Base-by-base conservation (phyloP, 139 green algal genomes). In the Micromonas pusilla region DNA sequence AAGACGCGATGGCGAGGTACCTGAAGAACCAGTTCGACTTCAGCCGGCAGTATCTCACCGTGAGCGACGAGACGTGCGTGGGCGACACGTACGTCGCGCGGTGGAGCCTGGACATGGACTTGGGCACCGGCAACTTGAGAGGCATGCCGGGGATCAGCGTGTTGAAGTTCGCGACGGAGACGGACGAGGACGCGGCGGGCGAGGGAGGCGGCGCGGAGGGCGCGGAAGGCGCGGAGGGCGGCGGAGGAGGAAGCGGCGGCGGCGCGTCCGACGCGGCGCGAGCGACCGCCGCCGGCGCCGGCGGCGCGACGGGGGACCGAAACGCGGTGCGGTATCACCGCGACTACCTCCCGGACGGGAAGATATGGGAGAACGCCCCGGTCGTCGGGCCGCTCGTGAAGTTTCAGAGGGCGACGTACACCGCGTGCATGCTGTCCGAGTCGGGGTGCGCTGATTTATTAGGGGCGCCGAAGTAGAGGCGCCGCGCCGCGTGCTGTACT, bases 21-120 rank as follows among this genome's bases (percentile, higher is more conserved):
- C 30, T 75, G 37, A 32, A 32, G 1, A 75, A 75, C 30, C 68
- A 75, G 68, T 75, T 75, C 53, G 37, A 75, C 9, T 75, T 75
- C 30, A 62, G 34, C 9, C 36, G 68, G 68, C 68, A 75, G 36
- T 75, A 33, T 31, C 30, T 75, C 1, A 65, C 36, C 2, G 68
- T 75, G 36, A 63, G n/a, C 34, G 68, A 75, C 23, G 68, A 75
- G 36, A 32, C 30, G 37, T 75, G 68, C 37, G 36, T 21, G 37
- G 68, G 0, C 2, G 37, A 75, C 19, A 52, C 31, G 31, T 75
- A 75, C 37, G 68, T 75, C 68, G 68, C 68, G 3, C 20, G 19
- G 38, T 75, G 68, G 68, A n/a, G 6, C 20, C 36, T 75, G 1
- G 38, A 62, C 37, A 75, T 75, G 68, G 21, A 53, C 26, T 33